These are phyloP conservation scores for Arthrobotrys sinensis DNA, from an alignment of 2,329 filamentous ascomycete species.

Conservation along the genomic window DNA sequence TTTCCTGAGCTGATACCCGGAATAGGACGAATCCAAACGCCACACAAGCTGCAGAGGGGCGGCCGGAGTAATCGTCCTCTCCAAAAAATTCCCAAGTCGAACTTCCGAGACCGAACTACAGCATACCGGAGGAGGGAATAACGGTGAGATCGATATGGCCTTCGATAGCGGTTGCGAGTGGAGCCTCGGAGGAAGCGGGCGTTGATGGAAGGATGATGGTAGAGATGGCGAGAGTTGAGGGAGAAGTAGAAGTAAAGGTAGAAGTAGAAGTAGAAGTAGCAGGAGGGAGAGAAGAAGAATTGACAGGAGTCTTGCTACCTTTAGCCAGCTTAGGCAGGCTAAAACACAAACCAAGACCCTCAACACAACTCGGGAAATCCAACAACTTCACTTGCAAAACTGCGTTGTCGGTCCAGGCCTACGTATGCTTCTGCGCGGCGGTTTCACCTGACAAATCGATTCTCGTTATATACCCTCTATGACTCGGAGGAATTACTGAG, in stretches of 20 bases:
- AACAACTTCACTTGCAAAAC: constrained; percentile 14
- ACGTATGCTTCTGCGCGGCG: constrained; percentile 17
- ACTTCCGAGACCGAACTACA: constrained; percentile 10
- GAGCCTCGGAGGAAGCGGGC: constrained; percentile 24
- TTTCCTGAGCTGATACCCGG: constrained; percentile 46
- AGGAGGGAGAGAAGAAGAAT: constrained; percentile 34
- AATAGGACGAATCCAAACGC: constrained; percentile 54
- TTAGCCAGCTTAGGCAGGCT: constrained; percentile 40
- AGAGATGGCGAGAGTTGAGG: constrained; percentile 31
- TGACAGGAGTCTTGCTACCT: constrained; percentile 35
- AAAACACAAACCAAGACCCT: constrained; percentile 38
- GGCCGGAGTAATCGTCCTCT: constrained; percentile 41
- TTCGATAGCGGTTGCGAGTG: constrained; percentile 7
- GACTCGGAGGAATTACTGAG: too few species aligned
- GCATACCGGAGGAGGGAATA: constrained; percentile 34
- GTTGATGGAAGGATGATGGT: constrained; percentile 22
- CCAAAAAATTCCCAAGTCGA: constrained; percentile 36
- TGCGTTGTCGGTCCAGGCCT: constrained; percentile 25
- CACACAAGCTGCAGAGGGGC: constrained; percentile 50
- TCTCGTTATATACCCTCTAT: neutral
- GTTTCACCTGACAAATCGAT: constrained; percentile 6
- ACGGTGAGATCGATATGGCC: constrained; percentile 2
- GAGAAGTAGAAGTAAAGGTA: constrained; percentile 20
- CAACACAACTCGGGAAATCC: constrained; percentile 56
- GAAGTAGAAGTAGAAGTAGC: constrained; percentile 37